Base-by-base conservation (phyloP, 208 protist species). In the Trypanosomatidae sp. region DNA sequence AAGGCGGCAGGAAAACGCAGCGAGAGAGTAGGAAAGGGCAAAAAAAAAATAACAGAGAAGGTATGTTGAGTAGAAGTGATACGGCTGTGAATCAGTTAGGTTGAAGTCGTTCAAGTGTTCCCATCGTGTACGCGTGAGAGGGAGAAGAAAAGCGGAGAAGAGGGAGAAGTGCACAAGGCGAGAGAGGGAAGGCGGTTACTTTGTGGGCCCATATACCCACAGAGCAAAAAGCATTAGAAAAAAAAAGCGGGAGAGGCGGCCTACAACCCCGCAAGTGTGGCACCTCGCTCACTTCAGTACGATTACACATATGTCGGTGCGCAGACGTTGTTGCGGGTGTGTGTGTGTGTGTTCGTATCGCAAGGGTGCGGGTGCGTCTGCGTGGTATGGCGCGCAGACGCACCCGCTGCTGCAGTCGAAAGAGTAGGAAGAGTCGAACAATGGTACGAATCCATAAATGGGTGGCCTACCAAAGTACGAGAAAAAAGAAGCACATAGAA, bases 31-130 rank as follows among this genome's bases (percentile, higher is more conserved):
- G 25, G 22, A 25, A 59, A 15, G 50, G 22, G 50, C 17, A 8
- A 65, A 39, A 69, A 70, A 65, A 65, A 49, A 28, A 71, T 77
- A 71, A 81, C 46, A 73, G 62, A 72, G 12, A 60, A 41, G n/a
- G 49, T 62, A 25, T 66, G 41, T 53, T 30, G n/a, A 53, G 30
- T 19, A 25, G 33, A 44, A 3, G 39, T 65, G 22, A 47, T 28
- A 71, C 30, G 56, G 55, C 19, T 69, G 65, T 19, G n/a, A 46
- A 28, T 52, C 59, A 43, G 47, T 52, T 44, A 1, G 33, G 60
- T 13, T 59, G 53, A 1, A 33, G 53, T 33, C 53, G 39, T 22
- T 12, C 22, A 22, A 7, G 33, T 19, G 58, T 12, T 22, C 9
- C 36, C 58, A 64, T 22, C 17, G 33, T 19, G 33, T n/a, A 28